Evolutionary conservation across 345 rosid genomes (phyloP).

Genomic region (Bretschneidera sinensis): DNA sequence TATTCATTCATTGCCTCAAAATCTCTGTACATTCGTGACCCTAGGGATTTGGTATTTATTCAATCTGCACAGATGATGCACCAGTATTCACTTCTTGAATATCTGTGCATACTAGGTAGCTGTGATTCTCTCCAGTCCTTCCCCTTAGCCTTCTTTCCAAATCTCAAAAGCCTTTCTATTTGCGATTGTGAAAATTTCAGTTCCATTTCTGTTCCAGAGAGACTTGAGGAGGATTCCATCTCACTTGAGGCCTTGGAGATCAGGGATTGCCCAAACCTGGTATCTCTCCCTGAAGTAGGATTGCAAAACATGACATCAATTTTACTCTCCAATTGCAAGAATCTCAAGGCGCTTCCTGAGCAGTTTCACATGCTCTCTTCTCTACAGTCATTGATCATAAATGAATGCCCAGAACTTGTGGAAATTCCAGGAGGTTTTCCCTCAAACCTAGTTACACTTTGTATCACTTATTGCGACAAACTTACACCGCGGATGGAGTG

Average conservation of each 20-base stretch:
- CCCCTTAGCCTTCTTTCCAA: slow-evolving; percentile 23
- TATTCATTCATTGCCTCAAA: slow-evolving; percentile 20
- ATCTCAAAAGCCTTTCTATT: slow-evolving; percentile 29
- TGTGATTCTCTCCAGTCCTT: slow-evolving; percentile 24
- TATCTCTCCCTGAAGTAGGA: slow-evolving; percentile 25
- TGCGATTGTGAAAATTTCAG: slow-evolving; percentile 25
- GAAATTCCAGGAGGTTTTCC: slow-evolving; percentile 35
- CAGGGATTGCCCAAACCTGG: slow-evolving; percentile 31
- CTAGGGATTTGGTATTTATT: slow-evolving; percentile 26
- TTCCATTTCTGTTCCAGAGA: slow-evolving; percentile 14
- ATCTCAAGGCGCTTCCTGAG: slow-evolving; percentile 32
- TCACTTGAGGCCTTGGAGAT: slow-evolving; percentile 22
- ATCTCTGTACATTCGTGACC: slow-evolving; percentile 25
- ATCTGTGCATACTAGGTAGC: slow-evolving; percentile 28
- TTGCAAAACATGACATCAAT: slow-evolving; percentile 28
- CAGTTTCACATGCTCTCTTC: slow-evolving; percentile 25
- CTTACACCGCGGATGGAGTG: slow-evolving; percentile 24
- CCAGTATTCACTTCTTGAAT: slow-evolving; percentile 23
- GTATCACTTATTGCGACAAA: slow-evolving; percentile 26
- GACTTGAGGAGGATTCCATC: slow-evolving; percentile 25
- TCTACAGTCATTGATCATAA: slow-evolving; percentile 24
- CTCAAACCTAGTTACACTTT: slow-evolving; percentile 19
- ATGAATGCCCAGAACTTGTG: slow-evolving; percentile 26
- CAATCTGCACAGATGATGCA: slow-evolving; percentile 19
- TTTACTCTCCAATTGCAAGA: slow-evolving; percentile 29